Conservation (phyloP, 2,329 filamentous ascomycete species). For the Cercospora zeina region DNA sequence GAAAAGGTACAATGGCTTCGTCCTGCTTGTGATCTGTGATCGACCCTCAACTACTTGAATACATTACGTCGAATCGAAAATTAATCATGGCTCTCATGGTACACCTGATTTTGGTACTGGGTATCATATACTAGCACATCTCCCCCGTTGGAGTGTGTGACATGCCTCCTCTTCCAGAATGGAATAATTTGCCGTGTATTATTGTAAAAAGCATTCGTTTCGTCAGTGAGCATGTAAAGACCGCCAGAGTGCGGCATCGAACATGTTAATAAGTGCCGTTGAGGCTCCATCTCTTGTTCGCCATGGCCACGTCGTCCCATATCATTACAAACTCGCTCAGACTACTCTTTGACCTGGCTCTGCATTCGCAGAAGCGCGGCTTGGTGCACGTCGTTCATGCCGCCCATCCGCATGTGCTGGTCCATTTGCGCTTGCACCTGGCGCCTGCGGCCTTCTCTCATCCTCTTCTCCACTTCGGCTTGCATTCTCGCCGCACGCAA, state of each 20-base stretch:
- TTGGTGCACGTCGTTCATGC: constrained; percentile 73
- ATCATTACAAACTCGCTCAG: background rate
- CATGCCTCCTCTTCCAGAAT: constrained; percentile 6
- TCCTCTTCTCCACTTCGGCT: constrained; percentile 56
- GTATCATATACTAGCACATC: constrained; percentile 8
- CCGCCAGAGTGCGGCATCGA: background rate
- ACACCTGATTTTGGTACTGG: constrained; percentile 2
- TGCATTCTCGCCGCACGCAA: constrained; percentile 62
- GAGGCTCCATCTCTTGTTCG: constrained; percentile 6
- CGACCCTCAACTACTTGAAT: background rate
- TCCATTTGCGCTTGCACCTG: constrained; percentile 66
- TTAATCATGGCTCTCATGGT: constrained; percentile 1
- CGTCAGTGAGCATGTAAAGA: background rate
- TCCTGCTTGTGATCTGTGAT: background rate
- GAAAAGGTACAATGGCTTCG: background rate
- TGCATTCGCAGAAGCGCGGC: constrained; percentile 82
- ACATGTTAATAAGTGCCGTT: background rate
- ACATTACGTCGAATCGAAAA: constrained; percentile 2
- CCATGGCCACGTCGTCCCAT: background rate
- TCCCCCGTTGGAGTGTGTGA: background rate
- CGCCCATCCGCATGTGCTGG: constrained; percentile 72
- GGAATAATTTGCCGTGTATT: background rate
- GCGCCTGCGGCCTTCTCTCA: constrained; percentile 59
- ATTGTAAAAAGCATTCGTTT: constrained; percentile 3
- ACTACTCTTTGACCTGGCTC: constrained; percentile 41